Percentiles rank a stretch among this genome's conserved stretches.
phyloP scores from a whole-genome alignment of 192 early-diverging fungal genomes.

The Paraglomus brasilianum region DNA sequence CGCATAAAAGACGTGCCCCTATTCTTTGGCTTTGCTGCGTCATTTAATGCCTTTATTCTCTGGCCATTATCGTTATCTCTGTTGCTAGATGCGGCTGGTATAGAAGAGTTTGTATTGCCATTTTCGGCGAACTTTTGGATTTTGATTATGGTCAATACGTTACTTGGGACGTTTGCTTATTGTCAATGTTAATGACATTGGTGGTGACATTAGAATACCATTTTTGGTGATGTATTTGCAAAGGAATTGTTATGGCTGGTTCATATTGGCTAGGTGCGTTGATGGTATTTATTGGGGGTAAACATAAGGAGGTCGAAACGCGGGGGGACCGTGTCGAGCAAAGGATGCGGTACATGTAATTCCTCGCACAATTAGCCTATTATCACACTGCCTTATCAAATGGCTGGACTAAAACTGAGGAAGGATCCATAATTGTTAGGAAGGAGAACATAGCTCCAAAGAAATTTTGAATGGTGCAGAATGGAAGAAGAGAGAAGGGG shows the following conservation, averaged over 20 bases:
- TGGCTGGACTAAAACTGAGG: too few relatives aligned
- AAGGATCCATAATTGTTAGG: too few relatives aligned
- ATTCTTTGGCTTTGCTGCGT: slow-evolving; percentile 79
- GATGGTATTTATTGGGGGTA: slow-evolving; percentile 58
- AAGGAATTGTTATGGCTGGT: slow-evolving; percentile 49
- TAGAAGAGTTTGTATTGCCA: slow-evolving; percentile 68
- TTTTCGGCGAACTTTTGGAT: slow-evolving; percentile 48
- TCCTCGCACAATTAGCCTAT: too few relatives aligned
- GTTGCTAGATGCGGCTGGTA: slow-evolving; percentile 54
- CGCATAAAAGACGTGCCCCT: slow-evolving; percentile 64
- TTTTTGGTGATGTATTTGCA: slow-evolving; percentile 68
- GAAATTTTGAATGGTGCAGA: too few relatives aligned
- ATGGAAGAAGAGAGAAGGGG: too few relatives aligned
- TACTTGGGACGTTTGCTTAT: slow-evolving; percentile 77
- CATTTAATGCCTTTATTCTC: slow-evolving; percentile 64
- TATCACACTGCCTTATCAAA: too few relatives aligned
- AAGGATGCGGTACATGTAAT: too few relatives aligned
- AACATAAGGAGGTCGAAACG: slow-evolving; percentile 40
- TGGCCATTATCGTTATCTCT: slow-evolving; percentile 68
- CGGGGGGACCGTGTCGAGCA: too few relatives aligned
- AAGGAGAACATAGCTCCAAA: too few relatives aligned
- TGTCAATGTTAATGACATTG: slow-evolving; percentile 75
- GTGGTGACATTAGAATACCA: slow-evolving; percentile 73
- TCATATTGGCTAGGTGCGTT: slow-evolving; percentile 66
- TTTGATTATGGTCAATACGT: slow-evolving; percentile 68